Evolutionary conservation across 805 yeast genomes (phyloP).

Genomic region (Nakazawaea sp.): DNA sequence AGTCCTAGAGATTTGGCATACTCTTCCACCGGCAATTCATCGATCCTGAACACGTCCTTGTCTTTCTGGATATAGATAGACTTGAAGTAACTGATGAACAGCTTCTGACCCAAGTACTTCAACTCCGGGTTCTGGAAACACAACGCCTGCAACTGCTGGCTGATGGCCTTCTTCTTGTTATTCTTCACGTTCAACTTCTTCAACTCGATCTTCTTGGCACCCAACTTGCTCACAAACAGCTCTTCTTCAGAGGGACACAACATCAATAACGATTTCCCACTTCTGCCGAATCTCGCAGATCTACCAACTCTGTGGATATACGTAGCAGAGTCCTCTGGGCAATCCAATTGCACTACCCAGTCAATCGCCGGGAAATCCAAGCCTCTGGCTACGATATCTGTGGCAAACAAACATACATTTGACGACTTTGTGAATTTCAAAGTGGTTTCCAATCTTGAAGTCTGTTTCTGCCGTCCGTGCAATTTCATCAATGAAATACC

Average conservation of each 20-base stretch:
- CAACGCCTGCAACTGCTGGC: slow-evolving; percentile 79
- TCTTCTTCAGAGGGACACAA: slow-evolving; percentile 79
- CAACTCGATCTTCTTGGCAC: slow-evolving; percentile 58
- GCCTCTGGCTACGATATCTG: slow-evolving; percentile 90
- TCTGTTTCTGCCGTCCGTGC: slow-evolving; percentile 87
- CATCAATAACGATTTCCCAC: slow-evolving; percentile 78
- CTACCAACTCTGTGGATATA: slow-evolving; percentile 91
- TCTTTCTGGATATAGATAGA: slow-evolving; percentile 84
- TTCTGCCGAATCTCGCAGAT: slow-evolving; percentile 80
- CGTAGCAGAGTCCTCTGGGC: slow-evolving; percentile 86
- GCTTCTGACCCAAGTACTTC: slow-evolving; percentile 92
- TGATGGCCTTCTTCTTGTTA: slow-evolving; percentile 66
- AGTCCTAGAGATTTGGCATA: slow-evolving; percentile 86
- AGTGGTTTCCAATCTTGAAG: slow-evolving; percentile 80
- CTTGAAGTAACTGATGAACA: slow-evolving; percentile 85
- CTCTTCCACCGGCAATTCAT: slow-evolving; percentile 70
- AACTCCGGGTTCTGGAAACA: slow-evolving; percentile 89
- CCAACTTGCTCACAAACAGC: slow-evolving; percentile 60
- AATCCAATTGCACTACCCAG: slow-evolving; percentile 91
- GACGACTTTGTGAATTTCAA: slow-evolving; percentile 71
- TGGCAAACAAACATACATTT: slow-evolving; percentile 77
- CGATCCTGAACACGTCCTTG: slow-evolving; percentile 76
- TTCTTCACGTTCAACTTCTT: slow-evolving; percentile 69
- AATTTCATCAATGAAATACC: slow-evolving; percentile 83
- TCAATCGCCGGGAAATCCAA: slow-evolving; percentile 89